These are phyloP conservation scores for Sindora glabra DNA, from an alignment of 306 rosid species.

Conservation along the genomic window DNA sequence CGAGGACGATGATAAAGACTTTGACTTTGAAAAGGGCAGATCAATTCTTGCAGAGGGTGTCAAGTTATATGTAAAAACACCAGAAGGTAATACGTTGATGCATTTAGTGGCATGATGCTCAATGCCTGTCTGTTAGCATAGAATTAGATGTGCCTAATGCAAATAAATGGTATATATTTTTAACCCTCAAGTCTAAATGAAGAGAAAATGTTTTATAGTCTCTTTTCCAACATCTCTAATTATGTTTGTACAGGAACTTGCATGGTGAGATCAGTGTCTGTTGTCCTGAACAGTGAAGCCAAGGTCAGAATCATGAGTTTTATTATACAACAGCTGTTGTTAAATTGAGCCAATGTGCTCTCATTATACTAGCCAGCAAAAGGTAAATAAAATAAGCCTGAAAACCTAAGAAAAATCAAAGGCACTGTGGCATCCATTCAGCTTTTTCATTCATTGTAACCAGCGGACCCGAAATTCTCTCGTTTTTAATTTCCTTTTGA, in stretches of 20 bases:
- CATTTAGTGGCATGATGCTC: neutral
- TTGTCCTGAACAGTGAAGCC: conserved; percentile 52
- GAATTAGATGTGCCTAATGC: too few species aligned
- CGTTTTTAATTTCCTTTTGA: neutral
- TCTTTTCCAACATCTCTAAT: neutral
- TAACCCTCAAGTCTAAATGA: too few species aligned
- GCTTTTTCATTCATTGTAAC: too few species aligned
- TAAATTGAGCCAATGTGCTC: too few species aligned
- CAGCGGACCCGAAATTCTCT: too few species aligned
- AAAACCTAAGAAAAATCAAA: too few species aligned
- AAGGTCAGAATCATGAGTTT: conserved; percentile 49
- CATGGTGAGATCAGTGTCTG: conserved; percentile 49
- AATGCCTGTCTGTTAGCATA: neutral
- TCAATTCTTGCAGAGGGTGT: conserved; percentile 52
- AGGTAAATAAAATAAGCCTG: neutral
- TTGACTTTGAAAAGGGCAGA: conserved; percentile 59
- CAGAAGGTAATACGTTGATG: too few species aligned
- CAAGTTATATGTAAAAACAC: conserved; percentile 65
- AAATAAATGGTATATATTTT: too few species aligned
- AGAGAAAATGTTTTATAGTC: neutral
- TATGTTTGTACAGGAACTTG: conserved; percentile 51
- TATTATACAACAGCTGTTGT: too few species aligned
- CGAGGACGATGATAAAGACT: conserved; percentile 48
- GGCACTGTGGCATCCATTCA: too few species aligned
- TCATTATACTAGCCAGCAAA: too few species aligned